phyloP scores from a whole-genome alignment of 2,329 filamentous ascomycete genomes.

The Fusarium falciforme region DNA sequence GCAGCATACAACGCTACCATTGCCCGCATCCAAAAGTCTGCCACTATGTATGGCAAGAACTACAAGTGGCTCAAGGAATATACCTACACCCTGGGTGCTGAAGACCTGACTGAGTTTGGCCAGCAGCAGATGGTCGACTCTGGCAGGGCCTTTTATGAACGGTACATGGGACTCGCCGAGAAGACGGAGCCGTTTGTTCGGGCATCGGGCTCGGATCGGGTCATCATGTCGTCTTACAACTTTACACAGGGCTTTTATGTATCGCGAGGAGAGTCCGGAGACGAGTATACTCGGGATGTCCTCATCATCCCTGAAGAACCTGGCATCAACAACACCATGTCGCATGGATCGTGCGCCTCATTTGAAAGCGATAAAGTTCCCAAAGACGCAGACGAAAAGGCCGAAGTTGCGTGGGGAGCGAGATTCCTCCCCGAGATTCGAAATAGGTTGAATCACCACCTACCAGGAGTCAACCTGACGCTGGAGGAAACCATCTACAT shows the following conservation, averaged over 20 bases:
- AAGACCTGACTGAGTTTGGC: conserved; percentile 76
- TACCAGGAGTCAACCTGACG: conserved; percentile 75
- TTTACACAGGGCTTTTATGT: conserved; percentile 80
- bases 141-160: conserved; percentile 78
- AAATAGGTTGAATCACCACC: conserved; percentile 74
- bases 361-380: conserved; percentile 73
- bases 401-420: conserved; percentile 68
- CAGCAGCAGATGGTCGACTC: conserved; percentile 78
- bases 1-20: conserved; percentile 72
- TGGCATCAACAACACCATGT: conserved; percentile 83
- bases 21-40: conserved; percentile 69
- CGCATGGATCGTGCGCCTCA: conserved; percentile 75
- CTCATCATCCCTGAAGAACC: conserved; percentile 76
- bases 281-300: conserved; percentile 65
- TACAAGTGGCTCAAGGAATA: conserved; percentile 80
- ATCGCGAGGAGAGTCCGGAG: conserved; percentile 50
- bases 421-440: conserved; percentile 76
- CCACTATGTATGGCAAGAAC: conserved; percentile 67
- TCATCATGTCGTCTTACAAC: conserved; percentile 78
- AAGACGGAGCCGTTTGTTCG: conserved; percentile 75
- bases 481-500: conserved; percentile 72
- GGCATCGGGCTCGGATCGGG: conserved; percentile 75
- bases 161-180: conserved; percentile 74
- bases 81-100: conserved; percentile 75
- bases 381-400: conserved; percentile 55